Evolutionary conservation across 176 grass and related monocot genomes (phyloP), one percentile per base, ranked within the genome.

Genomic region (Aegilops speltoides): DNA sequence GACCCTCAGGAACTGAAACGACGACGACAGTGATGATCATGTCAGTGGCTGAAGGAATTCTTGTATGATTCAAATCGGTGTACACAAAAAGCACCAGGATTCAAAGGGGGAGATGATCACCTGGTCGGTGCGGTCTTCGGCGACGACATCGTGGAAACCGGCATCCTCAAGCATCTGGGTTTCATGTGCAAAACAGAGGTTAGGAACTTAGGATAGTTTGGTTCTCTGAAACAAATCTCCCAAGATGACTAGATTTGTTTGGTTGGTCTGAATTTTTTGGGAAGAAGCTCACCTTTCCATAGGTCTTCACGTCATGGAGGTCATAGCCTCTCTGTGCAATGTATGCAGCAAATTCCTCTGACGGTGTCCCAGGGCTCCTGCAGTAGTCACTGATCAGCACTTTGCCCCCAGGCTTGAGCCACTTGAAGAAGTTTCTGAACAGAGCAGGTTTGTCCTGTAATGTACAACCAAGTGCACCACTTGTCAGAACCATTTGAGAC

Each of bases 371-470:
- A 75, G 87, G 80, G 52, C 76, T 99, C 77, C 89, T 99, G 76
- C 97, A 99, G 86, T 99, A 99, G 34, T 99, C 97, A 75, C 87
- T 94, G 77, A 99, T 94, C 45, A 99, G 85, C 85, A 99, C 79
- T 91, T 96, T 99, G 68, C 92, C 97, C 4, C 92, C 97, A 17
- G 97, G 92, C 87, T 94, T 99, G 23, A 99, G 85, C 97, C 97
- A 99, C 79, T 90, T 93, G 84, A 89, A 99, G 90, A 99, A 99
- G 80, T 43, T 93, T 84, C 73, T 93, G 87, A 99, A 99, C 78
- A 99, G 63, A 68, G 87, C 59, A 33, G 90, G 89, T 76, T 99
- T 99, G 87, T 99, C 92, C 97, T 99, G 75, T 38, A 38, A 38
- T 8, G 36, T 31, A 93, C 87, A 83, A 67, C 36, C 11, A 88